phyloP scores from a whole-genome alignment of 2,329 filamentous ascomycete genomes.

The Cercospora citrullina region DNA sequence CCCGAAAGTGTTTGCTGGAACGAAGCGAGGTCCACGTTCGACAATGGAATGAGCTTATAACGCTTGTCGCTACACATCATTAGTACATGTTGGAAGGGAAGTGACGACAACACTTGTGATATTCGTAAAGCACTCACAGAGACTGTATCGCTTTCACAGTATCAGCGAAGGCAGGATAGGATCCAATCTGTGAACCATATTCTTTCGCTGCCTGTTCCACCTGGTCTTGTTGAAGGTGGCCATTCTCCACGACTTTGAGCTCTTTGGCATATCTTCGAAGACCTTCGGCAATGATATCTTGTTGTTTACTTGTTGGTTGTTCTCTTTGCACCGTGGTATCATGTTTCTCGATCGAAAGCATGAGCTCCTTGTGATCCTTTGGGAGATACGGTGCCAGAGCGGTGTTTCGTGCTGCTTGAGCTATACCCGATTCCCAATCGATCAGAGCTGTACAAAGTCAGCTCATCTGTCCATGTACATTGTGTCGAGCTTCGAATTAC shows the following conservation, averaged over 20 bases:
- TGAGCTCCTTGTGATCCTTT: conserved; percentile 46
- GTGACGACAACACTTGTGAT: neutral
- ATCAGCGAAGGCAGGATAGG: conserved; percentile 61
- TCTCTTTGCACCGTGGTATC: conserved; percentile 53
- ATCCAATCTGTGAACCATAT: conserved; percentile 55
- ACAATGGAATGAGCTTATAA: conserved; percentile 62
- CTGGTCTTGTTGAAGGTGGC: conserved; percentile 51
- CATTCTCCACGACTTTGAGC: conserved; percentile 49
- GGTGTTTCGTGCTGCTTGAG: conserved; percentile 51
- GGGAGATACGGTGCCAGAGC: conserved; percentile 52
- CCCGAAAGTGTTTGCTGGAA: conserved; percentile 53
- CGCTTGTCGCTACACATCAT: conserved; percentile 34
- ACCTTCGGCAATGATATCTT: conserved; percentile 49
- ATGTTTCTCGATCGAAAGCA: conserved; percentile 49
- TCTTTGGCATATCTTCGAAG: conserved; percentile 36
- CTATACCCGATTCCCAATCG: conserved; percentile 72
- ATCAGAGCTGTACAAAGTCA: conserved; percentile 54
- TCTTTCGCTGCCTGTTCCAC: conserved; percentile 44
- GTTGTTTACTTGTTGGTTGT: conserved; percentile 61
- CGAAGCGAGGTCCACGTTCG: conserved; percentile 59
- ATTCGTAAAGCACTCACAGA: conserved; percentile 36
- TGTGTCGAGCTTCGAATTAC: neutral
- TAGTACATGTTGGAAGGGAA: neutral
- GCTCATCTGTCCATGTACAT: neutral
- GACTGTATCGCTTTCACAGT: conserved; percentile 55